Evolutionary conservation across 179 eudicot species (phyloP).

Genomic region (Beta corolliflora): DNA sequence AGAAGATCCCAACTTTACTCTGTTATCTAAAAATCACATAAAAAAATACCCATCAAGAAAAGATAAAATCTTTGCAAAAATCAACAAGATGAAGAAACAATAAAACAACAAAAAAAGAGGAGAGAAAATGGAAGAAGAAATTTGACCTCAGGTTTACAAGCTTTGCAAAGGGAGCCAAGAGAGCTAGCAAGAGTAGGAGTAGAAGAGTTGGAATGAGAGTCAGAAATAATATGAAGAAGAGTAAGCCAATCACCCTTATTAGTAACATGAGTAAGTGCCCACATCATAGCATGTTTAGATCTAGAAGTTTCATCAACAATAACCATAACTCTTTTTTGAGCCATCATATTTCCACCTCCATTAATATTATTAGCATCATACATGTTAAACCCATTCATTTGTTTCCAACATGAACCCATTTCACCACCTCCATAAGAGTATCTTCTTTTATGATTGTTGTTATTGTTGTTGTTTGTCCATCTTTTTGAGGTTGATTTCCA

Average conservation of each 20-base stretch:
- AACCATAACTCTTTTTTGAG: slow-evolving; percentile 86
- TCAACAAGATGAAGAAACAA: not conserved
- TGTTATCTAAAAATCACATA: not conserved
- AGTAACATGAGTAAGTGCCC: slow-evolving; percentile 89
- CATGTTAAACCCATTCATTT: slow-evolving; percentile 55
- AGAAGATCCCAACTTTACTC: slow-evolving; percentile 7
- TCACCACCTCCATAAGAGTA: slow-evolving; percentile 26
- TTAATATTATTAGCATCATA: slow-evolving; percentile 17
- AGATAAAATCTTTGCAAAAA: too few relatives aligned
- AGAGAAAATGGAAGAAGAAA: not conserved
- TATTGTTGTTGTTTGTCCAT: slow-evolving; percentile 39
- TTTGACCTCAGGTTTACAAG: slow-evolving; percentile 76
- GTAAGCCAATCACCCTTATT: slow-evolving; percentile 83
- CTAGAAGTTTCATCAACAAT: slow-evolving; percentile 72
- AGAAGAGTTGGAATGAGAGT: slow-evolving; percentile 28
- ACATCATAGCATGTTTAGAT: slow-evolving; percentile 91
- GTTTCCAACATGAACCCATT: slow-evolving; percentile 39
- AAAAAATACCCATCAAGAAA: not conserved
- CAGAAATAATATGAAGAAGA: slow-evolving; percentile 58
- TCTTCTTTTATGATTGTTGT: slow-evolving; percentile 14
- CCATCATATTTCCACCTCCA: slow-evolving; percentile 14
- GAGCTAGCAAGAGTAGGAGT: slow-evolving; percentile 59
- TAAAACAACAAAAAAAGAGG: not conserved
- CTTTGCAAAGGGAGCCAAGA: slow-evolving; percentile 84
- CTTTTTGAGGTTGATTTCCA: slow-evolving; percentile 66